Percentiles rank a stretch among this genome's conserved stretches.
phyloP scores from a whole-genome alignment of 2,329 filamentous ascomycete genomes.

The Aspergillus tanneri region DNA sequence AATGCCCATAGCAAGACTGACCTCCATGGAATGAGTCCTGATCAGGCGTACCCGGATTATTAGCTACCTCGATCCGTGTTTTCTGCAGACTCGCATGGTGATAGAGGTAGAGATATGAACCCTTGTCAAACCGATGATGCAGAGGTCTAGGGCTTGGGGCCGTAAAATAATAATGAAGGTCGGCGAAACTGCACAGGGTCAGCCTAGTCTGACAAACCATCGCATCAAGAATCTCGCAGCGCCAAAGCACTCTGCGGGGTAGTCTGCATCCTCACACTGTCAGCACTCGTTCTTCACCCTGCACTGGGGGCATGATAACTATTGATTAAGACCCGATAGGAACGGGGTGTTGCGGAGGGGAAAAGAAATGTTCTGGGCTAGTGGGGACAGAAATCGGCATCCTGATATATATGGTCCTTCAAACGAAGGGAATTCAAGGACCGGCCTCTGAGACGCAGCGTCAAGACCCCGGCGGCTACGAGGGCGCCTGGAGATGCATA shows the following conservation, averaged over 20 bases:
- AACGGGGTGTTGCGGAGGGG: conserved; percentile 4
- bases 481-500: conserved; percentile 20
- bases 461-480: conserved; percentile 22
- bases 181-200: conserved; percentile 54
- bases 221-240: neutral
- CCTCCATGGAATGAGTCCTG: conserved; percentile 65
- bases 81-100: conserved; percentile 55
- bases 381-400: conserved; percentile 7
- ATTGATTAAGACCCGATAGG: neutral
- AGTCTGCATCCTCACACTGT: conserved; percentile 43
- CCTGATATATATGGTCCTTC: conserved; percentile 5
- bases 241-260: conserved; percentile 18
- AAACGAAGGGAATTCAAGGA: conserved; percentile 14
- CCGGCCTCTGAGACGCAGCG: conserved; percentile 17
- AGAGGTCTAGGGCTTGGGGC: conserved; percentile 55
- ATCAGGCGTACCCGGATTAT: conserved; percentile 61
- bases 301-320: conserved; percentile 45
- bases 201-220: conserved; percentile 9
- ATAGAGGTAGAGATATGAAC: conserved; percentile 65
- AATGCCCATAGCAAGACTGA: conserved; percentile 33
- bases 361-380: neutral
- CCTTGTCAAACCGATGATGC: conserved; percentile 64
- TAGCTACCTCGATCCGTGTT: conserved; percentile 61
- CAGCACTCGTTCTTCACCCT: conserved; percentile 48
- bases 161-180: conserved; percentile 64